Evolutionary conservation across 2,329 filamentous ascomycete species (phyloP).

Genomic region (Pestalotiopsis sp.): DNA sequence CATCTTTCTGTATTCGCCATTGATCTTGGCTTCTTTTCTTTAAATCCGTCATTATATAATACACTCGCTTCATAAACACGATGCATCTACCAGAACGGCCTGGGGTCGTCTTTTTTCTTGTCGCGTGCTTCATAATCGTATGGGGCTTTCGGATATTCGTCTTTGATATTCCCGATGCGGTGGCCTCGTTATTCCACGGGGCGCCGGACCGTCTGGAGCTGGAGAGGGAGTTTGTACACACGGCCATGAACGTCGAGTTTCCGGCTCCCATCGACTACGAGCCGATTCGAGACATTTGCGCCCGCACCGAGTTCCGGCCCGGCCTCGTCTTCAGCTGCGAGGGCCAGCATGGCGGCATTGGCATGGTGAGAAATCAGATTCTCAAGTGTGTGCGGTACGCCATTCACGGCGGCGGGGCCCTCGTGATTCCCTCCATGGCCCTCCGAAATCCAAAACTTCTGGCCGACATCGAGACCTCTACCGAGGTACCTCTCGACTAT

Average conservation of each 20-base stretch:
- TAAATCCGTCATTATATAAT: background rate
- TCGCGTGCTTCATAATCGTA: conserved; percentile 13
- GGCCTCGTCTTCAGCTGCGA: conserved; percentile 42
- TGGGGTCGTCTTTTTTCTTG: conserved; percentile 15
- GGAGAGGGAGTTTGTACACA: conserved; percentile 24
- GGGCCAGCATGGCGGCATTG: conserved; percentile 40
- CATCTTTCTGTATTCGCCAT: background rate
- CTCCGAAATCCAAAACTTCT: conserved; percentile 34
- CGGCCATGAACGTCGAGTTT: conserved; percentile 36
- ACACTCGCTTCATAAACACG: background rate
- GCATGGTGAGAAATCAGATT: conserved; percentile 42
- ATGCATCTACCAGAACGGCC: conserved; percentile 14
- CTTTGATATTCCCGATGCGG: conserved; percentile 16
- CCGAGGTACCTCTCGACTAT: conserved; percentile 31
- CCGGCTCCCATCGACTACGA: conserved; percentile 35
- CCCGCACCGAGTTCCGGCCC: conserved; percentile 32
- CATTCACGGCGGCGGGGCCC: conserved; percentile 37
- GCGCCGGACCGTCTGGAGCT: conserved; percentile 14
- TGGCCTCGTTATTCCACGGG: conserved; percentile 15
- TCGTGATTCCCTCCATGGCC: conserved; percentile 39
- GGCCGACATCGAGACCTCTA: conserved; percentile 31
- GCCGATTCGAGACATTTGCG: conserved; percentile 36
- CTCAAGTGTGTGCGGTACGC: conserved; percentile 43
- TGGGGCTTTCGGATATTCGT: conserved; percentile 18
- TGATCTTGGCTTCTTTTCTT: background rate